These are phyloP conservation scores for Dictyostelium firmibasis DNA, from an alignment of 78 protist genomes.

Conservation along the genomic window DNA sequence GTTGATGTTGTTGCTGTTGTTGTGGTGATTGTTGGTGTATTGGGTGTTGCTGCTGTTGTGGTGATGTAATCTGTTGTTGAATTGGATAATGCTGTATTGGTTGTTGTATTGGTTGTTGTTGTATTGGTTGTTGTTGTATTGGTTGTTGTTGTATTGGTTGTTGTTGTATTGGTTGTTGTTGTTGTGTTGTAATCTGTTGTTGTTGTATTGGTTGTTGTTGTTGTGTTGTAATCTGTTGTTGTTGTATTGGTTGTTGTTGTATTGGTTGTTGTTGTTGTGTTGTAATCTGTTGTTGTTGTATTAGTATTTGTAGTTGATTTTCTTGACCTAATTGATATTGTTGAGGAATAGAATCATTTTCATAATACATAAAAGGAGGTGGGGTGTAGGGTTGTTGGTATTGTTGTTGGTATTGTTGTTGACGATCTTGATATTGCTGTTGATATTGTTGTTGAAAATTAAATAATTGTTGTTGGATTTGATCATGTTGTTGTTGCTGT, in stretches of 20 bases:
- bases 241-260: neutral
- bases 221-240: neutral
- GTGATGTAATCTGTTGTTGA: neutral
- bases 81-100: neutral
- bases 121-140: neutral
- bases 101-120: neutral
- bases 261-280: neutral
- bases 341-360: neutral
- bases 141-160: neutral
- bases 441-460: neutral
- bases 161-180: neutral
- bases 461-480: neutral
- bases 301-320: neutral
- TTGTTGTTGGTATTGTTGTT: neutral
- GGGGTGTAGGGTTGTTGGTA: neutral
- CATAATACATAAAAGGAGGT: neutral
- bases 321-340: constrained; percentile 6
- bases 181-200: neutral
- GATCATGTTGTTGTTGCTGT: neutral
- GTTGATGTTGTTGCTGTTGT: neutral
- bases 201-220: neutral
- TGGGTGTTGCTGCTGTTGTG: no score
- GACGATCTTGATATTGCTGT: neutral
- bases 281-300: neutral
- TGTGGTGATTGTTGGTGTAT: neutral